Evolutionary conservation across 352 stramenopile species (phyloP).

Genomic region (Globisporangium solare): DNA sequence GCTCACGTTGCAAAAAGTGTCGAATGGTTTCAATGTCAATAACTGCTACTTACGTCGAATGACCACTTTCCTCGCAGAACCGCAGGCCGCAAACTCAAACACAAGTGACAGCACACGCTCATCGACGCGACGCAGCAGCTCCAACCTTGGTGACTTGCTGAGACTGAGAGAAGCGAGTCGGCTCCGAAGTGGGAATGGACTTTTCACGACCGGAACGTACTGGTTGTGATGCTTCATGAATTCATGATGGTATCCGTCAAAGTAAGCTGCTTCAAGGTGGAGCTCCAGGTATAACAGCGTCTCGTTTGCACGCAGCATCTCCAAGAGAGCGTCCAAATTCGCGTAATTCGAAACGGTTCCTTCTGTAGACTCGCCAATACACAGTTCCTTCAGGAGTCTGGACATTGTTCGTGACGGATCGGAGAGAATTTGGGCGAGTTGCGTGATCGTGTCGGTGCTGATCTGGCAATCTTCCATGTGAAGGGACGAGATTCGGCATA

Average conservation of each 20-base stretch:
- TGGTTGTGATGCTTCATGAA: neutral
- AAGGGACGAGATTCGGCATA: constrained; percentile 1
- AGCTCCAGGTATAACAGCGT: constrained; percentile 6
- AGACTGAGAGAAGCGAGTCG: constrained; percentile 4
- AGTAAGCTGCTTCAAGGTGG: neutral
- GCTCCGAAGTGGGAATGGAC: neutral
- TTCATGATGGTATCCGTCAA: neutral
- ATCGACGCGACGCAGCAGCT: neutral
- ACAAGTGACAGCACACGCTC: constrained; percentile 4
- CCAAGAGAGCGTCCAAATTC: constrained; percentile 1
- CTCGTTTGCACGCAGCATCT: constrained; percentile 3
- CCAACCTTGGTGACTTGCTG: neutral
- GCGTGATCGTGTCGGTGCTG: neutral
- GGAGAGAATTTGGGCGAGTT: neutral
- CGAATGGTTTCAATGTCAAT: no score
- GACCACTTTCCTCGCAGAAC: no score
- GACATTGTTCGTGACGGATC: neutral
- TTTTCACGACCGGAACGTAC: constrained; percentile 6
- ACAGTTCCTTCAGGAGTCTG: constrained; percentile 3
- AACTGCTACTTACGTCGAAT: no score
- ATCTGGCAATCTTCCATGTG: constrained; percentile 4
- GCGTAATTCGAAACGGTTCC: neutral
- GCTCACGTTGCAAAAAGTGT: no score
- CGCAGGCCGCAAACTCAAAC: constrained; percentile 3
- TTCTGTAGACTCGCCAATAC: neutral